Conservation (phyloP, 1,284 basidiomycete genomes). For the Testicularia cyperi region DNA sequence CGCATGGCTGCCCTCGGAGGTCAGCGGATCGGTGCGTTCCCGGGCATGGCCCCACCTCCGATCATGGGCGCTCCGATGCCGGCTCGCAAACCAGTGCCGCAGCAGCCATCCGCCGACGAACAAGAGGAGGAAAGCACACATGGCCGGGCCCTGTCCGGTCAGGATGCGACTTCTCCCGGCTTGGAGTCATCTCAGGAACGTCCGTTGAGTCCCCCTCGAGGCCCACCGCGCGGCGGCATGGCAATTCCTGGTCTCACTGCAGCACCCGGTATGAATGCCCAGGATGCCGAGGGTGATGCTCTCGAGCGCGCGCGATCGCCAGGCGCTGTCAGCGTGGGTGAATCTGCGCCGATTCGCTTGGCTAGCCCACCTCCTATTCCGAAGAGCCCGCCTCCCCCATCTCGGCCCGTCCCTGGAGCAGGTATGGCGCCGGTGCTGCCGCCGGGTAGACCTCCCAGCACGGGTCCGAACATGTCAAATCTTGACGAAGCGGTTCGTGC, state of each 20-base stretch:
- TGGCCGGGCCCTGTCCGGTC: too few relatives aligned
- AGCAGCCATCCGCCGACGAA: too few relatives aligned
- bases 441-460: conserved; percentile 27
- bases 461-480: conserved; percentile 23
- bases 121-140: conserved; percentile 45
- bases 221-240: conserved; percentile 51
- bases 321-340: conserved; percentile 12
- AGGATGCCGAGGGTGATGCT: conserved; percentile 18
- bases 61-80: conserved; percentile 61
- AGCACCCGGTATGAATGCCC: conserved; percentile 19
- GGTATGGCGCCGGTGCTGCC: conserved; percentile 12
- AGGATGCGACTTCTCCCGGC: too few relatives aligned
- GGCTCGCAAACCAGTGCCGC: conserved; percentile 65
- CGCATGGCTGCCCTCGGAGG: conserved; percentile 58
- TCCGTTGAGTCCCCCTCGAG: conserved; percentile 6
- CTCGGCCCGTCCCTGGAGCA: conserved; percentile 10
- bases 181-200: too few relatives aligned
- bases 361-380: conserved; percentile 25
- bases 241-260: conserved; percentile 45
- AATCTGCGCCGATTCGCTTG: conserved; percentile 17
- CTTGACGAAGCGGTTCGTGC: conserved; percentile 27
- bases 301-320: conserved; percentile 28
- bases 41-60: conserved; percentile 68
- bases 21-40: conserved; percentile 46
- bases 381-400: conserved; percentile 13